A percentile compares a stretch with the other conserved stretches of the same genome.
phyloP scores from a whole-genome alignment of 192 early-diverging fungal genomes.

The Podila epigama region DNA sequence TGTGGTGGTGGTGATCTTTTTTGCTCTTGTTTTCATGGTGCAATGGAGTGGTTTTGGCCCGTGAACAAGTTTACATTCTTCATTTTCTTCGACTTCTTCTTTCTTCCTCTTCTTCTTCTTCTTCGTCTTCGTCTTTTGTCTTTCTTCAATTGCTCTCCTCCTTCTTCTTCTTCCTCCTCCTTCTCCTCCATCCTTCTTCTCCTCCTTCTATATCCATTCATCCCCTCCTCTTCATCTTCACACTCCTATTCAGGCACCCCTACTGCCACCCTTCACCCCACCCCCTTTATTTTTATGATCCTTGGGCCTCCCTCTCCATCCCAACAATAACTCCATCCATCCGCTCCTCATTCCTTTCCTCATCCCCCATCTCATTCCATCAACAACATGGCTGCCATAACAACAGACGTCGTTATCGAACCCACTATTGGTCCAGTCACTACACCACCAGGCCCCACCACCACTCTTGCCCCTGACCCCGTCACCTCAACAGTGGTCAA shows the following conservation, averaged over 20 bases:
- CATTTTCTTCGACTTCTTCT: not conserved
- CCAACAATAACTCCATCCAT: not conserved
- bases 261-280: not conserved
- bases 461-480: not conserved
- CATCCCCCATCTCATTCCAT: not conserved
- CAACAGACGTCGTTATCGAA: not conserved
- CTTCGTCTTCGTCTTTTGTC: no score
- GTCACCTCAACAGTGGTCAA: not conserved
- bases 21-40: not conserved
- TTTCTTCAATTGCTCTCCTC: not conserved
- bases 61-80: not conserved
- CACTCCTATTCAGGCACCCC: not conserved
- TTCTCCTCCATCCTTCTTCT: not conserved
- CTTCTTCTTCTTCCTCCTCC: constrained; percentile 2
- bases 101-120: not conserved
- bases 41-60: not conserved
- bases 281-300: no score
- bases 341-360: not conserved
- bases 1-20: no score
- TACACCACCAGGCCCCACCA: not conserved
- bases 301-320: not conserved
- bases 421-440: not conserved
- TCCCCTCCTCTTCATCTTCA: not conserved
- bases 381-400: not conserved
- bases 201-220: not conserved